Evolutionary conservation across 768 basidiomycete species (phyloP).

Genomic region (Tricholoma terreum): DNA sequence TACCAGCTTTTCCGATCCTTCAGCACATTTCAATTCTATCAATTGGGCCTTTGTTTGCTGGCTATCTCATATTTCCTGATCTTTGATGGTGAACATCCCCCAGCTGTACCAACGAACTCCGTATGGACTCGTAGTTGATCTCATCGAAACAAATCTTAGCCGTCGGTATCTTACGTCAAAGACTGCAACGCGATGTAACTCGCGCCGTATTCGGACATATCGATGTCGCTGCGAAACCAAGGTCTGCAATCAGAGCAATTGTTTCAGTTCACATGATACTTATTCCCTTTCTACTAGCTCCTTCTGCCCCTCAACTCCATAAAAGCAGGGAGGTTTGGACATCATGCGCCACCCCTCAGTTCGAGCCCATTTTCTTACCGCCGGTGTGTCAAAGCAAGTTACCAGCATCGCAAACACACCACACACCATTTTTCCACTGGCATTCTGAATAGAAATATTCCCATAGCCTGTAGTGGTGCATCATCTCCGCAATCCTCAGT

Average conservation of each 20-base stretch:
- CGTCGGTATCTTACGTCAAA: constrained; percentile 9
- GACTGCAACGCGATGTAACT: constrained; percentile 7
- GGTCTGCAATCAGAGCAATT: constrained; percentile 17
- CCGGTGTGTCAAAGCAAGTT: constrained; percentile 22
- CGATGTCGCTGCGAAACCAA: constrained; percentile 19
- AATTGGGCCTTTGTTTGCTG: constrained; percentile 9
- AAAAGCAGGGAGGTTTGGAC: constrained; percentile 14
- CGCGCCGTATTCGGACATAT: constrained; percentile 13
- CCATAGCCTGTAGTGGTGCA: constrained; percentile 33
- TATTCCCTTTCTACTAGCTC: constrained; percentile 15
- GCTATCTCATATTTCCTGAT: constrained; percentile 3
- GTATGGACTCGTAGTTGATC: constrained; percentile 5
- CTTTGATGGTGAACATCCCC: constrained; percentile 9
- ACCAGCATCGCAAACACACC: constrained; percentile 1
- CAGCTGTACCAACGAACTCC: constrained; percentile 5
- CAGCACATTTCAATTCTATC: constrained; percentile 15
- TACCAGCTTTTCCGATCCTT: constrained; percentile 11
- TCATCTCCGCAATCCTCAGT: constrained; percentile 49
- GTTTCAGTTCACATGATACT: constrained; percentile 12
- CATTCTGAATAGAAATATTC: background rate
- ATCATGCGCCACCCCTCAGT: constrained; percentile 26
- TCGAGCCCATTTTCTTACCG: constrained; percentile 19
- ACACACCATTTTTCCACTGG: background rate
- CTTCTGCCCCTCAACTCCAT: constrained; percentile 14
- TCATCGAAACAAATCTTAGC: constrained; percentile 6